Base-by-base conservation (phyloP, 805 yeast genomes). In the Cyberlindnera amylophila region DNA sequence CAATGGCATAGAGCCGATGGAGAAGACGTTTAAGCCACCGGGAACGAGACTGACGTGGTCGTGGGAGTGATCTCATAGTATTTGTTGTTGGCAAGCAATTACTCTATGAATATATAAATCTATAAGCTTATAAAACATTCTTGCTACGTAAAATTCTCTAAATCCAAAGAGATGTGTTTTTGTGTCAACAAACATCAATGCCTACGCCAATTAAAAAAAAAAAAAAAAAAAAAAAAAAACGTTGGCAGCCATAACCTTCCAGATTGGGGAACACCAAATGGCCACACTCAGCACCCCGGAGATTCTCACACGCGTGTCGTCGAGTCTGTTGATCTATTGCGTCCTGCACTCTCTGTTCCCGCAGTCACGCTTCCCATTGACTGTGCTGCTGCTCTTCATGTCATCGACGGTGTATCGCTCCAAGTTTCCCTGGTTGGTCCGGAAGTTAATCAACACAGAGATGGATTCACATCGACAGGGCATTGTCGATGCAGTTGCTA, bases 401-500 rank as follows among this genome's bases (percentile, higher is more conserved):
- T 42, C 64, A 3, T 57, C 66, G 1, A 39, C 62, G 3, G 44
- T 55, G 10, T 53, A 58, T 49, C 51, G 45, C 35, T 49, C 54
- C 3, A 35, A 40, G 13, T 58, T 58, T 36, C 45, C 50, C 12
- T 52, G 53, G 48, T 24, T 62, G 12, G 34, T 61, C 7, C 45
- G 49, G 9, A 50, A 36, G 32, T 38, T 59, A 21, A 46, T 52
- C 16, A 52, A 56, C 27, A 34, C 44, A 4, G 59, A 59, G 21
- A 44, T 51, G 39, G 13, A 35, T 3, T 28, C 32, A 4, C 51
- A 58, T 3, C 53, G 67, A 27, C 50, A 46, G 21, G 60, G 58
- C 3, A 19, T 71, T 11, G 49, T 66, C 1, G 55, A 52, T 21
- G 72, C 84, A 0, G 55, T 79, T 7, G 55, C 57, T n/a, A 72